A percentile compares a stretch with the other conserved stretches of the same genome.
Conservation (phyloP, 169 alveolate genomes). For the Neospora caninum region DNA sequence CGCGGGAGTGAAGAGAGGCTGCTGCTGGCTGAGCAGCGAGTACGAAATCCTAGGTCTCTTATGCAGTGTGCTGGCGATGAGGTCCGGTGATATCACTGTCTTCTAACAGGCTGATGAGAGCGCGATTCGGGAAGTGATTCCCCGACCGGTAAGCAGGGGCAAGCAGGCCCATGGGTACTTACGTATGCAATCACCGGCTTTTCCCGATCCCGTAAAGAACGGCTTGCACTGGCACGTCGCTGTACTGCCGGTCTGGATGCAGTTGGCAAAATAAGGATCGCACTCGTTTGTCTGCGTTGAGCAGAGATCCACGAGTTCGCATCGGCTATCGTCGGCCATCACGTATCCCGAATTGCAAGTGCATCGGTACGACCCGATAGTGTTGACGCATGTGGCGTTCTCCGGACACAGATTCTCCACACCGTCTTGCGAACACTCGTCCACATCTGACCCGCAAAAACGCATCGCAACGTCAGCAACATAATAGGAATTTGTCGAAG, state of each 20-base stretch:
- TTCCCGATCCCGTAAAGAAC: slow-evolving; percentile 66
- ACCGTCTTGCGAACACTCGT: slow-evolving; percentile 66
- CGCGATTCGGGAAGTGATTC: not conserved
- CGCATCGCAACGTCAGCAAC: slow-evolving; percentile 63
- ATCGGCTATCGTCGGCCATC: not conserved
- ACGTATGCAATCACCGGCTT: slow-evolving; percentile 45
- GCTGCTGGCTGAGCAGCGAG: not conserved
- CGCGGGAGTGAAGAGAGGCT: not conserved
- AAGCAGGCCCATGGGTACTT: not conserved
- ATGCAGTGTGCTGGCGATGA: not conserved
- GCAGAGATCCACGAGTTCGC: slow-evolving; percentile 38
- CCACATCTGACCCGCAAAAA: slow-evolving; percentile 57
- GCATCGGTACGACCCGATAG: slow-evolving; percentile 66
- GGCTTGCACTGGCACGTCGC: slow-evolving; percentile 65
- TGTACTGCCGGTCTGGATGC: slow-evolving; percentile 61
- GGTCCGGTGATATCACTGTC: not conserved
- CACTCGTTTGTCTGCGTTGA: slow-evolving; percentile 59
- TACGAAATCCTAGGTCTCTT: not conserved
- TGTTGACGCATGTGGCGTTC: slow-evolving; percentile 65
- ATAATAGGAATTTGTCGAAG: slow-evolving; percentile 39
- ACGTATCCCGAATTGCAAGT: slow-evolving; percentile 64
- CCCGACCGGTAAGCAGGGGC: not conserved
- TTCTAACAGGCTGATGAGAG: not conserved
- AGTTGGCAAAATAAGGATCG: slow-evolving; percentile 50
- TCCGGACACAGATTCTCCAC: slow-evolving; percentile 50